phyloP scores from a whole-genome alignment of 352 stramenopile genomes.

The Globisporangium echinulatum region DNA sequence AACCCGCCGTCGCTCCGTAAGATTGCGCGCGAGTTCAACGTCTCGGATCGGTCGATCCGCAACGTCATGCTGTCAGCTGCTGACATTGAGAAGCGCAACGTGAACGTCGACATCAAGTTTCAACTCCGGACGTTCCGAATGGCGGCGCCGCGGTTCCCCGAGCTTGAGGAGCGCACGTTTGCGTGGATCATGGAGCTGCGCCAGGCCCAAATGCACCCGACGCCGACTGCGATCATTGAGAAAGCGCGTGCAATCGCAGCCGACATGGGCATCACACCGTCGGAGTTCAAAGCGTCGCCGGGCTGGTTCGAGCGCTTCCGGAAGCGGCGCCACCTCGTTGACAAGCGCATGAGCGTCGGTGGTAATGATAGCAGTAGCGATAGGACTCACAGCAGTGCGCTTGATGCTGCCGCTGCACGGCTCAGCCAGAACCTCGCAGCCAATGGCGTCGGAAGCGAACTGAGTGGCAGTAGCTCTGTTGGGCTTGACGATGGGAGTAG shows the following conservation, averaged over 20 bases:
- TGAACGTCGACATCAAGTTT: constrained; percentile 7
- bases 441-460: not conserved
- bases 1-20: constrained; percentile 16
- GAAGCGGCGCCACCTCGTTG: constrained; percentile 5
- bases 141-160: constrained; percentile 10
- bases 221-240: constrained; percentile 9
- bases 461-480: not conserved
- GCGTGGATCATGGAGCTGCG: constrained; percentile 9
- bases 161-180: constrained; percentile 9
- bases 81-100: constrained; percentile 13
- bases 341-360: constrained; percentile 10
- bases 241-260: constrained; percentile 7
- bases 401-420: no score
- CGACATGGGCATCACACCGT: constrained; percentile 9
- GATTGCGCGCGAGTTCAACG: constrained; percentile 12
- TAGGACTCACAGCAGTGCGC: no score
- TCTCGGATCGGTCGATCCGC: constrained; percentile 15
- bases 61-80: constrained; percentile 10
- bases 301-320: constrained; percentile 15
- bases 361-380: constrained; percentile 1
- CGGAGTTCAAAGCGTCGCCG: constrained; percentile 10
- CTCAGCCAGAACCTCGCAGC: no score
- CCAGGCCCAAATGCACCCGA: constrained; percentile 7
- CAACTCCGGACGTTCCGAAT: constrained; percentile 11
- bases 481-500: not conserved